Base-by-base conservation (phyloP, 1,284 basidiomycete species). In the Rhodofomes roseus region DNA sequence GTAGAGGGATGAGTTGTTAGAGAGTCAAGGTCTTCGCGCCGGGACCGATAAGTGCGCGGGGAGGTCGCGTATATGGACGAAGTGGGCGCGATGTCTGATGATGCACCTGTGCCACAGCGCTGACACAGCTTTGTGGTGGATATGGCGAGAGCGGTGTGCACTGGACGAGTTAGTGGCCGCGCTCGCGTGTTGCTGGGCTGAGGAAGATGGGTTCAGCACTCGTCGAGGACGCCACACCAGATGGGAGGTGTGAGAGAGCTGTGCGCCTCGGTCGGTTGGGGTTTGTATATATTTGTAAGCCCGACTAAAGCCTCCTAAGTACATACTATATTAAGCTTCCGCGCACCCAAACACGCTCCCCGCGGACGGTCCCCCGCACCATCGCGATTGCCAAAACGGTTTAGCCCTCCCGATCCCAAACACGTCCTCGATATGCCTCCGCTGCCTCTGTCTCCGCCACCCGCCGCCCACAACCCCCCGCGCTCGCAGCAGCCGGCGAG, bases 191-290 rank as follows among this genome's bases (percentile, higher is more conserved):
- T 9, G 16, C 16, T 27, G 25, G 25, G 6, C 1, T 1, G 46
- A 29, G 16, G 25, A 27, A 16, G 25, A 16, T 12, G 46, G 23
- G 43, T 7, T 14, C 22, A 25, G 22, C 22, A 8, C 8, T 29
- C 25, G 12, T 29, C 11, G 25, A 8, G 46, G 50, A 27, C 20
- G 50, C 31, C 50, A 36, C 50, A 52, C 50, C 31, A 52, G 50
- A 52, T 52, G 50, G 50, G 50, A 52, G 50, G 20, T 18, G 31
- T 52, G 50, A 23, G 50, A 52, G 50, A 34, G 50, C 50, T 25
- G 34, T 18, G 50, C 2, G 6, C 31, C 20, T 37, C 18, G 31
- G 27, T 36, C 46, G 50, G 18, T 16, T 34, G 50, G 50, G 50
- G 20, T 14, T 25, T 7, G 12, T 23, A 9, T 37, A 34, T 37